Evolutionary conservation across 805 yeast species (phyloP), one percentile per base, ranked within the genome.

Genomic region (Candida sithepensis): DNA sequence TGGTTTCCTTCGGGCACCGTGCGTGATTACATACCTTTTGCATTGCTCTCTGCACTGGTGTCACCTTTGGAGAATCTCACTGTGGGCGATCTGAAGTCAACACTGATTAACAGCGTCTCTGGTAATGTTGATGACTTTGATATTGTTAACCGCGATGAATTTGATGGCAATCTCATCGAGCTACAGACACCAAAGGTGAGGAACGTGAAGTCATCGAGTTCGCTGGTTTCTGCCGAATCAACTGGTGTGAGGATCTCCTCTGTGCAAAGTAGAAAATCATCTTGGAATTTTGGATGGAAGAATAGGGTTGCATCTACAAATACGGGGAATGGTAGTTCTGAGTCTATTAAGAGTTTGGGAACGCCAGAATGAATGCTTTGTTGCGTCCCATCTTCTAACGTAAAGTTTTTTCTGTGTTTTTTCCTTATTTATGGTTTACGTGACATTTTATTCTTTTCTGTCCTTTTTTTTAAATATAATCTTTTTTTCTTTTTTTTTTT

Each of bases 91-190:
- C 23, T 20, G 13, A n/a, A 14, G 7, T 28, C 36, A 14, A 12
- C 34, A 7, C 16, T 30, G 13, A 12, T 30, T 12, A 30, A 14
- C 34, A 30, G 34, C 18, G 26, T 28, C 19, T 13, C 34, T 4
- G 34, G 22, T 18, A 22, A 14, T 16, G 23, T 45, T 32, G 71
- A 63, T 28, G 82, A 73, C 32, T 77, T 70, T 61, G 81, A 76
- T 47, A 61, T 78, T 23, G 76, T 78, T 39, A 76, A 70, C 34
- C 59, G 59, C 41, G 65, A 59, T 19, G 69, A 61, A 40, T 40
- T 59, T 24, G 47, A 45, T 18, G 52, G 50, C 19, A 52, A 41
- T 37, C 41, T 41, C 28, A 8, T 40, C 3, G 51, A 45, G n/a
- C 10, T 34, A 5, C 26, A 16, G 14, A 18, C 34, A 14, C 34